phyloP scores from a whole-genome alignment of 1,284 basidiomycete species.

The Termitomyces sp. region DNA sequence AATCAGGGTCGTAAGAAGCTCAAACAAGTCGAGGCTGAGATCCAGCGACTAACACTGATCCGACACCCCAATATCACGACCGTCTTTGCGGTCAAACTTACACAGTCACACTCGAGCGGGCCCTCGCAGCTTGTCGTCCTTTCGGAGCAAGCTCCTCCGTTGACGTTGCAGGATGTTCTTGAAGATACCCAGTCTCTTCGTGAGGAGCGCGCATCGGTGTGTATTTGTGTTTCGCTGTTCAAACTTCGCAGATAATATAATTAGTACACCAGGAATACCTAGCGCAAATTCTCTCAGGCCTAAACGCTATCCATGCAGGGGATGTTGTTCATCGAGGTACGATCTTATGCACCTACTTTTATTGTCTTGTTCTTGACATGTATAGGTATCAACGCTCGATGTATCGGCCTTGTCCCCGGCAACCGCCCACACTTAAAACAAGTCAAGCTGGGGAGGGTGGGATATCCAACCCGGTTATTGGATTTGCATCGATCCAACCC shows the following conservation, averaged over 20 bases:
- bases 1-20: conserved; percentile 68
- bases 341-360: not conserved
- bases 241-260: not conserved
- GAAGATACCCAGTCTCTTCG: conserved; percentile 61
- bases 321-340: conserved; percentile 64
- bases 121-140: conserved; percentile 57
- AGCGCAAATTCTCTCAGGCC: conserved; percentile 58
- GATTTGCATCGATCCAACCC: conserved; percentile 74
- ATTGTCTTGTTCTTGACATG: not conserved
- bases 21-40: conserved; percentile 57
- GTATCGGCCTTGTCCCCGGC: conserved; percentile 52
- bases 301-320: conserved; percentile 57
- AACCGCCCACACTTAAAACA: conserved; percentile 48
- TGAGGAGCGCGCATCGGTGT: conserved; percentile 61
- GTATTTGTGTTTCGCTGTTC: conserved; percentile 14
- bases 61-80: conserved; percentile 58
- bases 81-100: conserved; percentile 61
- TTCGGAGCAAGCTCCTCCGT: conserved; percentile 56
- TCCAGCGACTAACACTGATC: conserved; percentile 52
- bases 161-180: conserved; percentile 63
- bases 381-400: conserved; percentile 46
- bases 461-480: conserved; percentile 57
- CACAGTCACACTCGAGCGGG: conserved; percentile 40
- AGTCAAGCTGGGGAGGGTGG: conserved; percentile 61
- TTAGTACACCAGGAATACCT: conserved; percentile 53